Percentiles rank a stretch among this genome's conserved stretches.
Conservation (phyloP, 2,329 filamentous ascomycete species). For the Aspergillus melleus region DNA sequence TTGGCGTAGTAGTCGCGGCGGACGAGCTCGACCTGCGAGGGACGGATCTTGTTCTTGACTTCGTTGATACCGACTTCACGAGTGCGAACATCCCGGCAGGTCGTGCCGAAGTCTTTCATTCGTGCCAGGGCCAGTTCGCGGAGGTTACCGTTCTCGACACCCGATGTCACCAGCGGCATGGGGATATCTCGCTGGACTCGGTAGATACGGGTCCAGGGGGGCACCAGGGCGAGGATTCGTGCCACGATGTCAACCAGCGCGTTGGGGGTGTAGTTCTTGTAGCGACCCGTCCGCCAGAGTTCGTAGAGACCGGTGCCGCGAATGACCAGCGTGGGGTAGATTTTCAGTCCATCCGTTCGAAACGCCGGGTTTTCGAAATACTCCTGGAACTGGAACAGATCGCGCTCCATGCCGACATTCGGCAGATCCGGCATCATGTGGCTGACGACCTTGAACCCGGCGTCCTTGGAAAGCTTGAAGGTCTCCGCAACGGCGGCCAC, state of each 20-base stretch:
- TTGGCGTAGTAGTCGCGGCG: conserved; percentile 93
- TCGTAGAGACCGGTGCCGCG: conserved; percentile 95
- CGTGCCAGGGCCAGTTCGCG: conserved; percentile 90
- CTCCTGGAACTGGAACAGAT: conserved; percentile 93
- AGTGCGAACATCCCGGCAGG: conserved; percentile 92
- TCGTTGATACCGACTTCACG: conserved; percentile 98
- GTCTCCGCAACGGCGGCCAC: conserved; percentile 95
- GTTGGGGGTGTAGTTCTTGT: conserved; percentile 99
- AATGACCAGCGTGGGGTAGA: conserved; percentile 96
- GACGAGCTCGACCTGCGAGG: conserved; percentile 92
- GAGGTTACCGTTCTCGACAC: conserved; percentile 96
- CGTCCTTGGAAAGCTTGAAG: conserved; percentile 95
- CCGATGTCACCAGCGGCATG: conserved; percentile 99
- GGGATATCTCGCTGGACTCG: conserved; percentile 97
- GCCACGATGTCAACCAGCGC: conserved; percentile 93
- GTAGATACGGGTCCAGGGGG: conserved; percentile 98
- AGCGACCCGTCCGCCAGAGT: conserved; percentile 92
- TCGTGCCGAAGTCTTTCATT: conserved; percentile 99
- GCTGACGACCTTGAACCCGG: conserved; percentile 97
- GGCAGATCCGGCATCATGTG: conserved; percentile 99
- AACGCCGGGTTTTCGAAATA: conserved; percentile 98
- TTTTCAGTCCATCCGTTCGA: conserved; percentile 94
- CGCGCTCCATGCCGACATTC: conserved; percentile 97
- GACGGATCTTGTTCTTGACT: conserved; percentile 97
- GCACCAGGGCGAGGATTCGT: conserved; percentile 89